A percentile compares a stretch with the other conserved stretches of the same genome.
phyloP scores from a whole-genome alignment of 495 filamentous ascomycete species.

The Parathielavia appendiculata region DNA sequence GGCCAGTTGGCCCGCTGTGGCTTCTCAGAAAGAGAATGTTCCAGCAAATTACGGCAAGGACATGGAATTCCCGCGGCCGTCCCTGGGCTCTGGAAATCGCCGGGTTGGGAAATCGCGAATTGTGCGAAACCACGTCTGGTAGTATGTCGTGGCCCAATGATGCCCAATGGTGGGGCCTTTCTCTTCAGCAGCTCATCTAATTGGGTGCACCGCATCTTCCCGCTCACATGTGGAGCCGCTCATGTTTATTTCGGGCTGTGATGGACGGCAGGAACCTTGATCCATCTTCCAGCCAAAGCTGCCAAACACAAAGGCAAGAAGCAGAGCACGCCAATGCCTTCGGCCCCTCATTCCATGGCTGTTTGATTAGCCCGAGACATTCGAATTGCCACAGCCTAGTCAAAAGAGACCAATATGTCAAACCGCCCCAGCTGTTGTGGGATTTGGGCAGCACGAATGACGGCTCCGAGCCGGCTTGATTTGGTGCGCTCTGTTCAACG shows the following conservation, averaged over 20 bases:
- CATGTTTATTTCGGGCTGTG: slow-evolving; percentile 25
- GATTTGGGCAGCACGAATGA: neutral
- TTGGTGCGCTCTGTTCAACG: neutral
- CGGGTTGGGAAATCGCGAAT: slow-evolving; percentile 20
- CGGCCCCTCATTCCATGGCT: neutral
- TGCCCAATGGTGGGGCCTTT: slow-evolving; percentile 24
- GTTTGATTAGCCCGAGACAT: neutral
- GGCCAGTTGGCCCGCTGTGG: slow-evolving; percentile 1
- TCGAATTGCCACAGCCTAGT: neutral
- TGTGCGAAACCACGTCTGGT: slow-evolving; percentile 25
- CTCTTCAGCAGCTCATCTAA: neutral
- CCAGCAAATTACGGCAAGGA: slow-evolving; percentile 1
- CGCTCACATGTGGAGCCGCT: slow-evolving; percentile 23
- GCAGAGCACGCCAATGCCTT: too few relatives aligned
- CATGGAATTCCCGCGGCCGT: neutral
- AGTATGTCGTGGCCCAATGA: slow-evolving; percentile 29
- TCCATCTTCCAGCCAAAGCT: slow-evolving; percentile 7
- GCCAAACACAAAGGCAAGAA: neutral
- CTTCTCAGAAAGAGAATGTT: neutral
- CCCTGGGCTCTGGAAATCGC: slow-evolving; percentile 1
- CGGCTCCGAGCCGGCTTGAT: neutral
- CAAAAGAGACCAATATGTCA: slow-evolving; percentile 1
- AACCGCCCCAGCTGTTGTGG: neutral
- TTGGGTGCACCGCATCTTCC: slow-evolving; percentile 17
- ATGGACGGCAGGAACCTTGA: slow-evolving; percentile 18